Evolutionary conservation across 352 stramenopile genomes (phyloP).

Genomic region (Pythium grandisporangium): DNA sequence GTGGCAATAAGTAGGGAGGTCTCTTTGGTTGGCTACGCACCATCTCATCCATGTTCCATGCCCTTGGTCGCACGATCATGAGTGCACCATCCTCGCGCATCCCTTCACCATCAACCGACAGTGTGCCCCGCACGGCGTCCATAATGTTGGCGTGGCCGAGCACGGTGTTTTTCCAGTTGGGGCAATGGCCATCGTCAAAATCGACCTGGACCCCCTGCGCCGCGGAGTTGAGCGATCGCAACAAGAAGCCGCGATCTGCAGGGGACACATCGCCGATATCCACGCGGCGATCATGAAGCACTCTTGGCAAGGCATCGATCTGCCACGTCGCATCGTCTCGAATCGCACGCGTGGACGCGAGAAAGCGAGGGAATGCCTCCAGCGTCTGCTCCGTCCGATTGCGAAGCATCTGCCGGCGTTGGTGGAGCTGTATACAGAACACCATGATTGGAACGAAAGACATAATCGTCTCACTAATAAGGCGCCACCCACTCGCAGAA

Average conservation of each 20-base stretch:
- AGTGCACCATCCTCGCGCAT: constrained; percentile 46
- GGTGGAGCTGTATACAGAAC: constrained; percentile 43
- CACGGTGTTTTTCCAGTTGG: constrained; percentile 91
- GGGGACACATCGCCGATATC: constrained; percentile 91
- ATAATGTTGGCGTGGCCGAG: constrained; percentile 89
- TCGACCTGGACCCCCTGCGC: constrained; percentile 82
- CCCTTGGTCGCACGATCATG: constrained; percentile 89
- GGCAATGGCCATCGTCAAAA: constrained; percentile 74
- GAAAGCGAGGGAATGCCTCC: constrained; percentile 77
- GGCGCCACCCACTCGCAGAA: too few species aligned
- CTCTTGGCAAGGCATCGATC: constrained; percentile 45
- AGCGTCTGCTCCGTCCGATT: constrained; percentile 33
- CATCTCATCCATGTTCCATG: constrained; percentile 95
- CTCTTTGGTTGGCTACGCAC: constrained; percentile 12
- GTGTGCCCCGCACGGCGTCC: constrained; percentile 76
- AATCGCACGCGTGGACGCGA: constrained; percentile 50
- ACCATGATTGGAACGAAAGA: constrained; percentile 1
- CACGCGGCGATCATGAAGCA: constrained; percentile 86
- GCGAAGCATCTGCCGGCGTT: constrained; percentile 33
- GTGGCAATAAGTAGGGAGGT: not conserved
- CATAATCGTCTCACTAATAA: not conserved
- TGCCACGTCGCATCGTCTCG: constrained; percentile 53
- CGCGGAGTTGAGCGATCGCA: constrained; percentile 91
- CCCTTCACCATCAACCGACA: constrained; percentile 12
- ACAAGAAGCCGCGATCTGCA: constrained; percentile 85